phyloP scores from a whole-genome alignment of 495 filamentous ascomycete species.

The Aspergillus cristatus region DNA sequence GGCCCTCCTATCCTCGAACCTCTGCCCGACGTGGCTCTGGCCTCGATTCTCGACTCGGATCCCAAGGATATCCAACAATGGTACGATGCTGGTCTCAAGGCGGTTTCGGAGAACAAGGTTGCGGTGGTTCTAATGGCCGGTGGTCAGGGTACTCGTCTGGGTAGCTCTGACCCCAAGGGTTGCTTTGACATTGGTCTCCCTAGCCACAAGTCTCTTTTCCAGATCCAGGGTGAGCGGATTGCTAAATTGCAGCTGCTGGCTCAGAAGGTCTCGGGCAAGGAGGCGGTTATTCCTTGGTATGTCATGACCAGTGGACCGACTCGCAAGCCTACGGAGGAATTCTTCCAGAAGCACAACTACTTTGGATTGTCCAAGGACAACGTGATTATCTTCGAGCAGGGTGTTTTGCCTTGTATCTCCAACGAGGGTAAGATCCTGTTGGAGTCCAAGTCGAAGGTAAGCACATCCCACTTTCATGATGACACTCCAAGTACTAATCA shows the following conservation, averaged over 20 bases:
- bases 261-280: conserved; percentile 53
- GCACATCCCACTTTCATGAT: conserved; percentile 2
- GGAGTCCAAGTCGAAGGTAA: conserved; percentile 76
- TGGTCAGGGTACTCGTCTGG: conserved; percentile 89
- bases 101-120: conserved; percentile 83
- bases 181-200: conserved; percentile 93
- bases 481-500: conserved; percentile 2
- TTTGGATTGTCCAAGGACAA: conserved; percentile 84
- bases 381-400: conserved; percentile 92
- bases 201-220: conserved; percentile 89
- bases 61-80: conserved; percentile 69
- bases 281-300: conserved; percentile 88
- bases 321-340: conserved; percentile 78
- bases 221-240: conserved; percentile 94
- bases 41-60: conserved; percentile 87
- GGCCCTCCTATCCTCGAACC: conserved; percentile 64
- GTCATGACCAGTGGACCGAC: conserved; percentile 99
- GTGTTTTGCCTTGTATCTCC: conserved; percentile 90
- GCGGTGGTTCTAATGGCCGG: conserved; percentile 96
- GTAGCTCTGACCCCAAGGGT: conserved; percentile 92
- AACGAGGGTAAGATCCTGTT: conserved; percentile 97
- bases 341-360: conserved; percentile 81
- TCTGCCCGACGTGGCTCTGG: conserved; percentile 77
- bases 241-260: conserved; percentile 76
- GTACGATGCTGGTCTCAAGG: conserved; percentile 74